A percentile compares a stretch with the other conserved stretches of the same genome.
Evolutionary conservation across 768 basidiomycete species (phyloP).

Genomic region (Hericium coralloides): DNA sequence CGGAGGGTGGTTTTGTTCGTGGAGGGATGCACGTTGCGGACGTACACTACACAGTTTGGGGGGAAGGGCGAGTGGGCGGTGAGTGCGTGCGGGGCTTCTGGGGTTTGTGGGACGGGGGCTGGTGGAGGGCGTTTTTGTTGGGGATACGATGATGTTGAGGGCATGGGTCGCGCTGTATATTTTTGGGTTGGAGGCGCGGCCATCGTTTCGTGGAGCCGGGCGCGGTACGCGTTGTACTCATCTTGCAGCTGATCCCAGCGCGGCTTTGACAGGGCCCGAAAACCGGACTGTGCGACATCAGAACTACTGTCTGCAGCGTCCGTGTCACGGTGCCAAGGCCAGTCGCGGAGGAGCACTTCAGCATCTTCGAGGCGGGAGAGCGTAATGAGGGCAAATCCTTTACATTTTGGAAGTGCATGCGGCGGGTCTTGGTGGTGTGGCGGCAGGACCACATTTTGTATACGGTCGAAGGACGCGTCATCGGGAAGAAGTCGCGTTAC

Average conservation of each 20-base stretch:
- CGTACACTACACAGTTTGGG: conserved; percentile 56
- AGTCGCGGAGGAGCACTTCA: conserved; percentile 34
- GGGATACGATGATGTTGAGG: not conserved
- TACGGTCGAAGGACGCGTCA: not conserved
- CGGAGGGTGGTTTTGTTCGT: conserved; percentile 80
- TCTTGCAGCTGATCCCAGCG: conserved; percentile 57
- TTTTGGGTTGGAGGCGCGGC: conserved; percentile 3
- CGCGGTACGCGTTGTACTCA: conserved; percentile 62
- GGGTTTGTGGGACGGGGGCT: not conserved
- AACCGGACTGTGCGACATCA: conserved; percentile 34
- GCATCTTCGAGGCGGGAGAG: conserved; percentile 33
- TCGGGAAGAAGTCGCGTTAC: not conserved
- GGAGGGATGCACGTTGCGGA: conserved; percentile 58
- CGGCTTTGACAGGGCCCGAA: conserved; percentile 46
- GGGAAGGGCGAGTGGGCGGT: conserved; percentile 28
- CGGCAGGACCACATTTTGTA: conserved; percentile 52
- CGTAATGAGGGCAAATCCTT: conserved; percentile 69
- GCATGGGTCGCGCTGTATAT: not conserved
- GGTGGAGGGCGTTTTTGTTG: not conserved
- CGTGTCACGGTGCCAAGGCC: conserved; percentile 48
- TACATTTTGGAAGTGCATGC: conserved; percentile 46
- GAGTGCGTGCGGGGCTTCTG: not conserved
- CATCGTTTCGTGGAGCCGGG: conserved; percentile 41
- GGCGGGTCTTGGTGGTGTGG: conserved; percentile 56
- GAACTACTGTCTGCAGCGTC: not conserved